Percentiles rank a stretch among this genome's conserved stretches.
These are phyloP conservation scores for Tulasnella sp. DNA, from an alignment of 768 basidiomycete species.

Conservation along the genomic window DNA sequence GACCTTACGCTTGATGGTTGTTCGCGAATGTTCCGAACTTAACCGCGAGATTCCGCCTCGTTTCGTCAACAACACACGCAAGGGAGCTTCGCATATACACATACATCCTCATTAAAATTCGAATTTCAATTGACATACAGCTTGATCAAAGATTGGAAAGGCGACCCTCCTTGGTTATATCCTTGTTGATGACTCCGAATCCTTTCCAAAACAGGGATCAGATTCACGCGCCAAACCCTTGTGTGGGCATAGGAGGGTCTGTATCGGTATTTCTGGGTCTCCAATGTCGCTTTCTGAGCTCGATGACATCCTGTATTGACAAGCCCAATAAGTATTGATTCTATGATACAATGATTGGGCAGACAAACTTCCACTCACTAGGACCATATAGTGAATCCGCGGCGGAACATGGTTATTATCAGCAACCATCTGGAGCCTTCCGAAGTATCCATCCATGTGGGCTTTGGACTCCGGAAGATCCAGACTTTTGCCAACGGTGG, in stretches of 20 bases:
- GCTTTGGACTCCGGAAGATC: constrained; percentile 45
- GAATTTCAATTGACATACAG: too few species aligned
- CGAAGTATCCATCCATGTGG: constrained; percentile 49
- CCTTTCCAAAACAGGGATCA: neutral
- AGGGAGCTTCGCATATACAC: too few species aligned
- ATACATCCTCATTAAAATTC: too few species aligned
- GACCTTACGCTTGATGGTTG: too few species aligned
- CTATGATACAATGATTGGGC: neutral
- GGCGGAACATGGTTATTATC: constrained; percentile 44
- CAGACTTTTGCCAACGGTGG: constrained; percentile 49
- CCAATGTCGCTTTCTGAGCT: constrained; percentile 86
- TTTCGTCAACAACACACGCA: too few species aligned
- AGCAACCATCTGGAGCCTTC: constrained; percentile 45
- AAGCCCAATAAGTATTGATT: neutral
- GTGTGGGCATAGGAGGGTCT: constrained; percentile 84
- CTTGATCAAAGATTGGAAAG: too few species aligned
- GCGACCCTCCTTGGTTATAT: too few species aligned
- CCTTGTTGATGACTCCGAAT: too few species aligned
- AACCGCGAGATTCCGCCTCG: too few species aligned
- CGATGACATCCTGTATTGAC: constrained; percentile 75
- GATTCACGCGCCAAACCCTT: constrained; percentile 54
- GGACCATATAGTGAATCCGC: constrained; percentile 51
- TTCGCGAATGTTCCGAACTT: too few species aligned
- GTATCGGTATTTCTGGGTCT: constrained; percentile 66
- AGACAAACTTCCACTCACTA: constrained; percentile 43